phyloP scores from a whole-genome alignment of 768 basidiomycete genomes.

The Dentipellis sp. region DNA sequence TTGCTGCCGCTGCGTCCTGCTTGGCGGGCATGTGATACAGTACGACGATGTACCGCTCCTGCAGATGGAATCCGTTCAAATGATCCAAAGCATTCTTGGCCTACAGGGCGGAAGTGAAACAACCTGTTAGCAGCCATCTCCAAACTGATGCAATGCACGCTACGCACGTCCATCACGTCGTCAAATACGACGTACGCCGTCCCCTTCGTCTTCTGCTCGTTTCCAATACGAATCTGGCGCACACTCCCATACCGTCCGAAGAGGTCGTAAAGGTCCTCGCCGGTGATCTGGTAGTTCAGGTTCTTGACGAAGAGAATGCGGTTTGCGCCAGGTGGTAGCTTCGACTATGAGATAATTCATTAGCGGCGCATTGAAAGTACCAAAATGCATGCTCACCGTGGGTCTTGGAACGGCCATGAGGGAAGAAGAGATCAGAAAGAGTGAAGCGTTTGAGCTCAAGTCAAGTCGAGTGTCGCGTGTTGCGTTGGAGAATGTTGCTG shows the following conservation, averaged over 20 bases:
- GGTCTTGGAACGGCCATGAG: slow-evolving; percentile 64
- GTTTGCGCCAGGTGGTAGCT: slow-evolving; percentile 88
- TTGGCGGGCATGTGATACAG: slow-evolving; percentile 98
- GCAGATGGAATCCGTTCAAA: slow-evolving; percentile 95
- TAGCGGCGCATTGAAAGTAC: neutral
- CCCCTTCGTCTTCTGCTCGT: slow-evolving; percentile 85
- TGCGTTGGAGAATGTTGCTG: neutral
- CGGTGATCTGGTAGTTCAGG: slow-evolving; percentile 85
- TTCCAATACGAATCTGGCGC: slow-evolving; percentile 91
- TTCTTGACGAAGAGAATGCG: slow-evolving; percentile 92
- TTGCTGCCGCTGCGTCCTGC: slow-evolving; percentile 87
- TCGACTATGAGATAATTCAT: slow-evolving; percentile 38
- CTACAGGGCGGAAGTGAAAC: slow-evolving; percentile 33
- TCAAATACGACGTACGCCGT: slow-evolving; percentile 97
- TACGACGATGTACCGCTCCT: slow-evolving; percentile 97
- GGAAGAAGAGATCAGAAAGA: no score
- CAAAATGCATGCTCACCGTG: slow-evolving; percentile 36
- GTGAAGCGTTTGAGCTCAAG: neutral
- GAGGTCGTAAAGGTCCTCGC: slow-evolving; percentile 91
- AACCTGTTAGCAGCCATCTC: slow-evolving; percentile 7
- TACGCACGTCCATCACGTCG: slow-evolving; percentile 87
- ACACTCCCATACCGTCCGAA: slow-evolving; percentile 97
- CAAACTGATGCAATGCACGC: neutral
- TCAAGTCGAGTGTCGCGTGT: neutral
- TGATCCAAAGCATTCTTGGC: slow-evolving; percentile 96